Base-by-base conservation (phyloP, 352 stramenopile genomes). In the Hyaloperonospora brassicae region DNA sequence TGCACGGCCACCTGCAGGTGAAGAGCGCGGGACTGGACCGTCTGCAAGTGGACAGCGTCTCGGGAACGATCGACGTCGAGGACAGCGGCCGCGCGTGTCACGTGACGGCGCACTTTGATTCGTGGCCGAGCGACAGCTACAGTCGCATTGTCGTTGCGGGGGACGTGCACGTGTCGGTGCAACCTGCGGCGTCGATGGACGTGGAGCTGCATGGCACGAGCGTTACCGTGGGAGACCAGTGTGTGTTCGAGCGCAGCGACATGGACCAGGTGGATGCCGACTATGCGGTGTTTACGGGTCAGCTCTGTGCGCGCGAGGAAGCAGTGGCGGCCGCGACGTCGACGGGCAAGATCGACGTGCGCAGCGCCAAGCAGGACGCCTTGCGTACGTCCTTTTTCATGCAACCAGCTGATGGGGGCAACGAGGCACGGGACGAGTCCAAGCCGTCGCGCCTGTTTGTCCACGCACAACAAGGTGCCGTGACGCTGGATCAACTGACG, bases 321-420 rank as follows among this genome's bases (percentile, higher is more conserved):
- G 42, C 25, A 23, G 24, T 58, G 31, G 17, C 52, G 1, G 13
- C 55, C 2, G 30, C 46, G 1, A 17, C 41, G 1, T 62, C 64
- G 24, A 78, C 72, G 0, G 82, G 79, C 13, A 89, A 89, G 55
- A 89, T 92, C 52, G 89, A 89, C 50, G 47, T 86, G n/a, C 57
- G 66, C 10, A 77, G 64, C 44, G 79, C 79, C 42, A 92, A 88
- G 64, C 63, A 69, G 21, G 67, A 76, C 1, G 82, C 82, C 0
- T 71, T 89, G 69, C 69, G 68, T 7, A 92, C 82, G n/a, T 92
- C 82, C 2, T 92, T 92, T 59, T 92, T 92, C 50, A 74, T 79
- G 42, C 55, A 64, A 1, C 63, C 73, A 13, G 67, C 52, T 12
- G 52, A 55, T 3, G 36, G 35, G 0, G 53, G 42, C 1, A 55